Percentiles rank a stretch among this genome's conserved stretches.
phyloP scores from a whole-genome alignment of 2,329 filamentous ascomycete species.

The Claviceps paspali region DNA sequence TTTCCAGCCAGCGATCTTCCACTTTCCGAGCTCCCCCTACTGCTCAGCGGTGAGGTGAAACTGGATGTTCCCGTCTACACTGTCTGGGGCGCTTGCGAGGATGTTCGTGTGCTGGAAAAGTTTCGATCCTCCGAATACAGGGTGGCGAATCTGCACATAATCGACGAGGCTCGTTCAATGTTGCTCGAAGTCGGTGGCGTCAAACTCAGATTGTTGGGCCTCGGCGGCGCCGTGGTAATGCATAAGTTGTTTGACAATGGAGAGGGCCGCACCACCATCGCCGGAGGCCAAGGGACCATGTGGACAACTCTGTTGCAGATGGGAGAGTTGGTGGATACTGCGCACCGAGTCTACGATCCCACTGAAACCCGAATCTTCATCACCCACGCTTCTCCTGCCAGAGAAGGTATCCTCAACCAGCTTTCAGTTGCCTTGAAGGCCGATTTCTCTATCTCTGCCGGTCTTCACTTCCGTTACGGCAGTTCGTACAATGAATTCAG shows the following conservation, averaged over 20 bases:
- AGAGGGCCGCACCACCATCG: slow-evolving; percentile 93
- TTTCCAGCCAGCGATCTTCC: slow-evolving; percentile 71
- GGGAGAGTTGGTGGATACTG: slow-evolving; percentile 94
- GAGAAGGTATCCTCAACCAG: slow-evolving; percentile 93
- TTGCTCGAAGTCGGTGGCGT: slow-evolving; percentile 89
- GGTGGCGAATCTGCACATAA: slow-evolving; percentile 92
- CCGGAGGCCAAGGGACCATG: slow-evolving; percentile 96
- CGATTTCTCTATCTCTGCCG: slow-evolving; percentile 94
- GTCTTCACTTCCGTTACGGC: slow-evolving; percentile 94
- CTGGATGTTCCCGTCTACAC: slow-evolving; percentile 96
- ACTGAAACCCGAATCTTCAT: slow-evolving; percentile 95
- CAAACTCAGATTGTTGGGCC: slow-evolving; percentile 81
- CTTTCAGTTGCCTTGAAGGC: slow-evolving; percentile 94
- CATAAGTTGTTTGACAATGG: slow-evolving; percentile 99
- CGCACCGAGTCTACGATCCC: slow-evolving; percentile 94
- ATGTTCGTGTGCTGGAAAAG: slow-evolving; percentile 93
- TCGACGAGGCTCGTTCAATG: slow-evolving; percentile 94
- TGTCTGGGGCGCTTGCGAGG: slow-evolving; percentile 97
- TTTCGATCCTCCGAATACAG: slow-evolving; percentile 97
- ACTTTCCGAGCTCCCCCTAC: slow-evolving; percentile 80
- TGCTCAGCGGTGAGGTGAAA: slow-evolving; percentile 76
- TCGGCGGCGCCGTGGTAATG: slow-evolving; percentile 96
- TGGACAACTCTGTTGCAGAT: slow-evolving; percentile 98
- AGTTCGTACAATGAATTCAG: slow-evolving; percentile 99
- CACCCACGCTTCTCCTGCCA: slow-evolving; percentile 90